Conservation (phyloP, 2,329 filamentous ascomycete genomes). For the Scedosporium boydii region DNA sequence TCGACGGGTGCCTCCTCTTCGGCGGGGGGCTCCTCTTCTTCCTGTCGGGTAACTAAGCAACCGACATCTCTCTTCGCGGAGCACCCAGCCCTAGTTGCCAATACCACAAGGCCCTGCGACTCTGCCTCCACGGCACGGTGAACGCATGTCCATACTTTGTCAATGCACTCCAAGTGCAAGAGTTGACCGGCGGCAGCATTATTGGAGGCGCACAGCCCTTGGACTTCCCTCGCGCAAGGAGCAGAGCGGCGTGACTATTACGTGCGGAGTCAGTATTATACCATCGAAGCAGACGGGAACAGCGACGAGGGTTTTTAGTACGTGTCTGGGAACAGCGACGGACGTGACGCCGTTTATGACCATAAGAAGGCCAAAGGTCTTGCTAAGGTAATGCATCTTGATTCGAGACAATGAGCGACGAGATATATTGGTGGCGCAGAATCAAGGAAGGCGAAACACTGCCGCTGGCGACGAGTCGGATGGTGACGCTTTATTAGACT, state of each 20-base stretch:
- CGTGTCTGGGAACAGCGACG: not conserved
- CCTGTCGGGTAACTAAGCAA: not conserved
- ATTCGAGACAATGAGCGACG: not conserved
- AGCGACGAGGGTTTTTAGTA: not conserved
- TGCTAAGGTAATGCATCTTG: conserved; percentile 7
- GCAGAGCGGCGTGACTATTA: not conserved
- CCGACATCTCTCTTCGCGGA: not conserved
- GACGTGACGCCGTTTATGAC: conserved; percentile 2
- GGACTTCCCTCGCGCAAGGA: not conserved
- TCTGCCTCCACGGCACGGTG: not conserved
- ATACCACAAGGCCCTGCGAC: not conserved
- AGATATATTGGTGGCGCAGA: not conserved
- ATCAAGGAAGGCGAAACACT: not conserved
- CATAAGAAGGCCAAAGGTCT: conserved; percentile 5
- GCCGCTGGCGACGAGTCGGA: not conserved
- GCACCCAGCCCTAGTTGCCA: not conserved
- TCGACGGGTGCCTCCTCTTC: not conserved
- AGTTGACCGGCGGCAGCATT: not conserved
- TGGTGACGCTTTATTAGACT: not conserved
- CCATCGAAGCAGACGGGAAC: not conserved
- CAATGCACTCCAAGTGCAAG: not conserved
- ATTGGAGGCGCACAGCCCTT: not conserved
- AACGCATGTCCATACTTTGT: not conserved
- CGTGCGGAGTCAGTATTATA: not conserved
- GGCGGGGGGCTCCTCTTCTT: not conserved